phyloP scores from a whole-genome alignment of 306 rosid species.

The Fagus crenata region DNA sequence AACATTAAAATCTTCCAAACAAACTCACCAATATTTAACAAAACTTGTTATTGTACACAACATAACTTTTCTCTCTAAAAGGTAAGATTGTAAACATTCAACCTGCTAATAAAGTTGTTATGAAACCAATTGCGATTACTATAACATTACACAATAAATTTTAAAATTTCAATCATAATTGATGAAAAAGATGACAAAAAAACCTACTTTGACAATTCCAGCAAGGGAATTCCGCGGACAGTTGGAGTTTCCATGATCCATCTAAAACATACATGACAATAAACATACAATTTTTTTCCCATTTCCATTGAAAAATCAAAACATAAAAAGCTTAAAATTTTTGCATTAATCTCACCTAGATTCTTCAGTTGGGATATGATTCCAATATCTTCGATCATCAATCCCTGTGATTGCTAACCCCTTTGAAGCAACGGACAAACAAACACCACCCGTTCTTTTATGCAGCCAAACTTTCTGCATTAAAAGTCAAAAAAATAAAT shows the following conservation, averaged over 20 bases:
- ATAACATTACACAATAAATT: background rate
- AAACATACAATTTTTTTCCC: slow-evolving; percentile 23
- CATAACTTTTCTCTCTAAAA: background rate
- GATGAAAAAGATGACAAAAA: background rate
- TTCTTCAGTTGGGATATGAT: slow-evolving; percentile 60
- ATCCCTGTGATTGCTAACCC: slow-evolving; percentile 86
- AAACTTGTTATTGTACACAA: background rate
- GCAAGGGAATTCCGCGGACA: slow-evolving; percentile 22
- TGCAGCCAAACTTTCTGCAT: slow-evolving; percentile 90
- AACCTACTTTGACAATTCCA: slow-evolving; percentile 27
- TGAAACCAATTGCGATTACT: slow-evolving; percentile 5
- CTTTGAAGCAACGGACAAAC: slow-evolving; percentile 66
- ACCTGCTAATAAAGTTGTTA: slow-evolving; percentile 1
- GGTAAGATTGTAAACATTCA: background rate
- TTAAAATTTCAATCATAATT: background rate
- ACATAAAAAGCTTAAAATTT: background rate
- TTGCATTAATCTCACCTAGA: slow-evolving; percentile 55
- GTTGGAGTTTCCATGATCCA: slow-evolving; percentile 30
- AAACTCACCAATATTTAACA: background rate
- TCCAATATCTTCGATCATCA: slow-evolving; percentile 79
- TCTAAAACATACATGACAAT: slow-evolving; percentile 23
- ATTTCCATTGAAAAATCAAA: slow-evolving; percentile 16
- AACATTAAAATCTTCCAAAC: background rate
- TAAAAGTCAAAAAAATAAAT: slow-evolving; percentile 8
- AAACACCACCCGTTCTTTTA: slow-evolving; percentile 65